Base-by-base conservation (phyloP, 305 asterid genomes). In the Rubia occidens region DNA sequence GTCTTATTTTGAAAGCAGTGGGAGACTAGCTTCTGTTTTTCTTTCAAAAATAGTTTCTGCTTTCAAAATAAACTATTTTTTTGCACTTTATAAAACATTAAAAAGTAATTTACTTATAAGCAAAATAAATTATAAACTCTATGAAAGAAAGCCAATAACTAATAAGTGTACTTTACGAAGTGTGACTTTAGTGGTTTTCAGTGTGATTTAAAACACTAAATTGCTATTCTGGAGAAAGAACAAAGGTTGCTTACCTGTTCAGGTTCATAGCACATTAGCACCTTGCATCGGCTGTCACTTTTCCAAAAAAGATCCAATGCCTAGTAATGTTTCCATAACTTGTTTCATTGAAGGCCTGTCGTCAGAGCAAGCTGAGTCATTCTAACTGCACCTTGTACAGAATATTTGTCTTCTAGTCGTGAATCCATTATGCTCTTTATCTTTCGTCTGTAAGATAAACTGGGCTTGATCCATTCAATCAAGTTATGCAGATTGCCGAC, bases 381-480 rank as follows among this genome's bases (percentile, higher is more conserved):
- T 37, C 20, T 8, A 20, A 62, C 6, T 11, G 67, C 67, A 11
- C 24, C 49, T 15, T n/a, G 11, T 5, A 39, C 47, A 35, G 67
- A 44, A n/a, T 62, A 62, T 37, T 37, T 8, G 67, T 47, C 67
- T 62, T 62, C 20, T n/a, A 62, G 42, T 37, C 67, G 49, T 8
- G 49, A 17, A 62, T 62, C 67, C 47, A 62, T 62, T 37, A 62
- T 62, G 47, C n/a, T 37, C 49, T n/a, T 8, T 37, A 17, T 8
- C 67, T 8, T 17, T n/a, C 26, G 7, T 17, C 6, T 2, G 67
- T 35, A 26, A 37, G 67, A 37, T 37, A 62, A 62, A 39, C 14
- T 26, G 37, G 49, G 29, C 49, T 37, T 62, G 8, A 37, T 62
- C 67, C 47, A 62, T 15, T 62, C 67, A 37, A n/a, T 26, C 67